Evolutionary conservation across 257 asterid species (phyloP).

Genomic region (Ehretia macrophylla): DNA sequence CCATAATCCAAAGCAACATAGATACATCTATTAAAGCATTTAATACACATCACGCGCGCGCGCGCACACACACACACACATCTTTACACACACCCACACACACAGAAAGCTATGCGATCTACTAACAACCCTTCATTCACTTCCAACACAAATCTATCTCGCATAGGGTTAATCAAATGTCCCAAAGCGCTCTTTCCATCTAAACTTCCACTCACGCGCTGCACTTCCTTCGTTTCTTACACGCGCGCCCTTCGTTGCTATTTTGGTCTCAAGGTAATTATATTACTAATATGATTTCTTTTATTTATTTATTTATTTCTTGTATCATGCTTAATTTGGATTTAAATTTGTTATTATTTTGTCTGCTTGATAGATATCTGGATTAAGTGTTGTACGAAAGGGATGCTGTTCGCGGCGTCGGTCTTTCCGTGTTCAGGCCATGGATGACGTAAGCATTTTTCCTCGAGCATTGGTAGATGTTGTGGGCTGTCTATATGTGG

Average conservation of each 20-base stretch:
- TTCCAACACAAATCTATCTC: not conserved
- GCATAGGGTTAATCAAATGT: not conserved
- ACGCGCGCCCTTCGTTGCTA: slow-evolving; percentile 10
- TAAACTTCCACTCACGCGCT: not conserved
- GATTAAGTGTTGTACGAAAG: slow-evolving; percentile 21
- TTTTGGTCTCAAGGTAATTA: slow-evolving; percentile 45
- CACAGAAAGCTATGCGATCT: not conserved
- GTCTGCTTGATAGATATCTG: slow-evolving; percentile 29
- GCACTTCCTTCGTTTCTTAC: slow-evolving; percentile 18
- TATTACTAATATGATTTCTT: no score
- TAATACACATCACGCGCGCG: no score
- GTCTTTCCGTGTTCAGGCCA: not conserved
- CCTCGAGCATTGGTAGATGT: not conserved
- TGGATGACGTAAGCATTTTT: slow-evolving; percentile 1
- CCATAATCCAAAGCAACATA: no score
- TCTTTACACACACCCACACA: not conserved
- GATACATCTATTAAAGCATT: no score
- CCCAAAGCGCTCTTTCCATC: not conserved
- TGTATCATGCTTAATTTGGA: slow-evolving; percentile 9
- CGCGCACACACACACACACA: no score
- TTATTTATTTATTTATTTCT: not conserved
- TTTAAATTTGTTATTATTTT: slow-evolving; percentile 10
- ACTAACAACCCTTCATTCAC: not conserved
- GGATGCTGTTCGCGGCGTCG: not conserved
- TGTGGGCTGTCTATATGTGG: not conserved